These are phyloP conservation scores for Gryganskiella cystojenkinii DNA, from an alignment of 192 early-diverging fungal genomes.

Conservation along the genomic window DNA sequence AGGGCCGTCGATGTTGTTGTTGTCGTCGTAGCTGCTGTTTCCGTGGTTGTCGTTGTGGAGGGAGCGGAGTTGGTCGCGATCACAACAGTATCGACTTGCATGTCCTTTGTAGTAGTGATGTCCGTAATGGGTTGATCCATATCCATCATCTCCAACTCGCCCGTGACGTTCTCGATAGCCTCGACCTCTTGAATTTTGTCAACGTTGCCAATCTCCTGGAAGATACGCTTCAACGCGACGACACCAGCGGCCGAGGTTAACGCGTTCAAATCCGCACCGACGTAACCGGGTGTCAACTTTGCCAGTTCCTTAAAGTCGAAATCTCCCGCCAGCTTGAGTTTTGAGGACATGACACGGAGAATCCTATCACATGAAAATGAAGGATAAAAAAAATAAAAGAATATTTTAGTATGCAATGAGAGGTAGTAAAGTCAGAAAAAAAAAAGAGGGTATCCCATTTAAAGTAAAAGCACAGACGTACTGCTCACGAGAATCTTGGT, in stretches of 20 bases:
- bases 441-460: not conserved
- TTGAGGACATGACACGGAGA: conserved; percentile 78
- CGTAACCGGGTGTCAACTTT: conserved; percentile 95
- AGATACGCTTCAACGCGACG: conserved; percentile 89
- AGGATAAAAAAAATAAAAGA: not conserved
- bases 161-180: conserved; percentile 13
- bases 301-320: conserved; percentile 88
- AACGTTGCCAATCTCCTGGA: conserved; percentile 55
- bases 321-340: conserved; percentile 82
- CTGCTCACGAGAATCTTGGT: conserved; percentile 86
- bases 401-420: not conserved
- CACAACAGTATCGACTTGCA: conserved; percentile 3
- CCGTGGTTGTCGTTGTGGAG: not conserved
- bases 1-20: not conserved
- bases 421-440: not conserved
- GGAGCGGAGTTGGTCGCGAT: conserved; percentile 4
- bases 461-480: conserved; percentile 38
- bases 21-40: not conserved
- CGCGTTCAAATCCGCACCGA: conserved; percentile 96
- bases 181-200: conserved; percentile 43
- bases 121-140: conserved; percentile 26
- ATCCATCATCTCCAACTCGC: conserved; percentile 55
- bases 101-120: not conserved
- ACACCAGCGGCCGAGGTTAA: conserved; percentile 91
- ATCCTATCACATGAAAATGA: conserved; percentile 61